Base-by-base conservation (phyloP, 1,284 basidiomycete genomes). In the Moesziomyces aphidis region DNA sequence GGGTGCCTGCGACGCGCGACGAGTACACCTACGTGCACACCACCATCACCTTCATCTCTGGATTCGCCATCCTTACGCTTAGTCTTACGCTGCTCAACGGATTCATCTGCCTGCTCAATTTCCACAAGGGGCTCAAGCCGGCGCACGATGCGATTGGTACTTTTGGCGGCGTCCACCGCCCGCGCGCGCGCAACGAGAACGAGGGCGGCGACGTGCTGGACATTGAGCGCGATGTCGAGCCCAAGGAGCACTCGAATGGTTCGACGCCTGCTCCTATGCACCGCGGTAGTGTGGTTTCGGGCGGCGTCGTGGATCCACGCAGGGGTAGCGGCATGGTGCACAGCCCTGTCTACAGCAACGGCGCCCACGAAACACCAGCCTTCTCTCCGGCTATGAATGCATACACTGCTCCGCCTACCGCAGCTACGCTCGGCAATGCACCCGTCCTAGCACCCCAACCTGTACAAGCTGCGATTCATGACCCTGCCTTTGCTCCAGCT, bases 41-140 rank as follows among this genome's bases (percentile, higher is more conserved):
- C 9, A 81, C 73, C 17, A 73, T 81, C 28, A 80, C 80, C 11
- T 80, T 80, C 47, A 73, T 81, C 47, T 71, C 69, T 22, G 70
- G 57, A 17, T 79, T 81, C 49, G 61, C 76, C 21, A 77, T 73
- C 44, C 48, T 75, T 22, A 61, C 60, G 28, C 55, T 80, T 4
- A 28, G 46, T 0, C 45, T 79, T 23, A 80, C 79, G 28, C 34
- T 73, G 46, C 23, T 70, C 54, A 76, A 68, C 26, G 75, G 78
- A 17, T 50, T 78, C 47, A 50, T 76, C 23, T 81, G 79, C 51
- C 46, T 79, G 55, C 47, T 65, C 50, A 81, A 81, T 65, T 81
- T 81, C 63, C 50, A 69, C 48, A 72, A 79, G 36, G 76, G 77
- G 1, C 57, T 79, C 22, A 69, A 65, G 39, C 72, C 69, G 24